Evolutionary conservation across 306 rosid genomes (phyloP), one percentile per base, ranked within the genome.

Genomic region (Hylodesmum podocarpum): DNA sequence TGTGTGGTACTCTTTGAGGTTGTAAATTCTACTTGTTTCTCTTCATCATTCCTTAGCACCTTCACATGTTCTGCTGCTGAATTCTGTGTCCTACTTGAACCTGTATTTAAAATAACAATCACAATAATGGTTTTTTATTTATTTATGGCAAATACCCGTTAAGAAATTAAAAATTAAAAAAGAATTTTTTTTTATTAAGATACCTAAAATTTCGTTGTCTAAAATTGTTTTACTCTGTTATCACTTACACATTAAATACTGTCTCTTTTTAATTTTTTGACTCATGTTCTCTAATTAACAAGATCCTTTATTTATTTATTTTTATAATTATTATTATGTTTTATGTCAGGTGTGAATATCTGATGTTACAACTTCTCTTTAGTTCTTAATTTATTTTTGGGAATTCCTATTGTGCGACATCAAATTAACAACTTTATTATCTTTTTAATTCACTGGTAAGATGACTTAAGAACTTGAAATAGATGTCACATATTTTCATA

Each of bases 91-190:
- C 47, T 72, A 73, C 78, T 78, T 62, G 78, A 62, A 51, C 89
- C 96, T 90, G 89, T 64, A 3, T 72, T 82, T 73, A 49, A 84
- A 68, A 66, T 75, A 59, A 44, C 24, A 77, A 59, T 49, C 15
- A 3, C 3, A 28, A 81, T 70, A 85, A 49, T 18, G 59, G 16
- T 40, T 11, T 11, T 0, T 43, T 43, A 10, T 2, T 43, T 11
- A 1, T 10, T 43, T 37, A 37, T 37, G n/a, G n/a, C n/a, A n/a
- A n/a, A n/a, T n/a, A n/a, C n/a, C n/a, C n/a, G n/a, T n/a, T n/a
- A n/a, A n/a, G n/a, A n/a, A n/a, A n/a, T n/a, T n/a, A n/a, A n/a
- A n/a, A n/a, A n/a, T n/a, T n/a, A n/a, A n/a, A n/a, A n/a, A n/a
- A n/a, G n/a, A n/a, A n/a, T n/a, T n/a, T n/a, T n/a, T n/a, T n/a